Evolutionary conservation across 441 rosid species (phyloP).

Genomic region (Gossypium laxum): DNA sequence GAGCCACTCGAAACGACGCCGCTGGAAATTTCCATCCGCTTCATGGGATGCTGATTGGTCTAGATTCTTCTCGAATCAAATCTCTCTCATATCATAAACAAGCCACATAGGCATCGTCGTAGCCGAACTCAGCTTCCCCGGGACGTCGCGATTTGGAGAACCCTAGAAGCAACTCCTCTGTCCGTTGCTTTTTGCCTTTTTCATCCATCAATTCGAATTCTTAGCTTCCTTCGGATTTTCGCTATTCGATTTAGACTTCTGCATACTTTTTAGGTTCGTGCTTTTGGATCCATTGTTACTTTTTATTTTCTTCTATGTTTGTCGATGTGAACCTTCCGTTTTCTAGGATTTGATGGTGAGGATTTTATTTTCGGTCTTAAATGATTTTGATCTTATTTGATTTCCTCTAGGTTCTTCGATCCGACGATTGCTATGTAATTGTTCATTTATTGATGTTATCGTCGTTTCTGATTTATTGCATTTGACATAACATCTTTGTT

Average conservation of each 20-base stretch:
- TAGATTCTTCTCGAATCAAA: slow-evolving; percentile 19
- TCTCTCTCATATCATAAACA: not conserved
- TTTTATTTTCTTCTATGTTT: not conserved
- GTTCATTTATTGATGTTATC: not conserved
- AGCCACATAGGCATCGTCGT: not conserved
- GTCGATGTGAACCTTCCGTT: not conserved
- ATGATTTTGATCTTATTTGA: not conserved
- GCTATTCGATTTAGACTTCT: not conserved
- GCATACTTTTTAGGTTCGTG: not conserved
- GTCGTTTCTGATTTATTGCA: not conserved
- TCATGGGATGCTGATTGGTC: not conserved
- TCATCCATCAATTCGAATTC: not conserved
- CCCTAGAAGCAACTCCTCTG: not conserved
- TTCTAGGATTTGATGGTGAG: not conserved
- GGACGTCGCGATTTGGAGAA: not conserved
- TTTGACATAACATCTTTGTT: not conserved
- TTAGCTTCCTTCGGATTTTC: not conserved
- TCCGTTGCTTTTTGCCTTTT: not conserved
- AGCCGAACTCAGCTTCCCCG: not conserved
- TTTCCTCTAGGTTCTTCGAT: not conserved
- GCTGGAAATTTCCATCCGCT: not conserved
- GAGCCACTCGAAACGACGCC: not conserved
- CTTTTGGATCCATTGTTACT: not conserved
- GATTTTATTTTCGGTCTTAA: not conserved
- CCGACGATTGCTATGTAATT: not conserved